Evolutionary conservation across 441 rosid genomes (phyloP).

Genomic region (Biscutella laevigata): DNA sequence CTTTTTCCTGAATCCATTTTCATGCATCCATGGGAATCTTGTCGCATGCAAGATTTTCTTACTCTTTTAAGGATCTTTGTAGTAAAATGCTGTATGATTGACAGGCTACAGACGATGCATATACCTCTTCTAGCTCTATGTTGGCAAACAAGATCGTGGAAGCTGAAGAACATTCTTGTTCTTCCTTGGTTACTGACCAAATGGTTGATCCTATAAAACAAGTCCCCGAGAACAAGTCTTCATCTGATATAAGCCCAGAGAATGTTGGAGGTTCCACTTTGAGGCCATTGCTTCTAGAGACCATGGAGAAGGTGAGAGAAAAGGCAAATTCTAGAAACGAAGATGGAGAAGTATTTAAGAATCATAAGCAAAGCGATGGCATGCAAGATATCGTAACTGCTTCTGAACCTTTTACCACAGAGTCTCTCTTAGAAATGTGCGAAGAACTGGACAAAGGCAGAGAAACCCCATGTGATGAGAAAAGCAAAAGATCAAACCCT

Average conservation of each 20-base stretch:
- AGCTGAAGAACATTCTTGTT: constrained; percentile 30
- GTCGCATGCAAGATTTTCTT: background rate
- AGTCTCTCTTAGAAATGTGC: constrained; percentile 31
- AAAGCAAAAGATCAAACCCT: constrained; percentile 21
- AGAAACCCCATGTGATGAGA: constrained; percentile 13
- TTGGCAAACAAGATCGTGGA: constrained; percentile 22
- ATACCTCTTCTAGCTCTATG: constrained; percentile 23
- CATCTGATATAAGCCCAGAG: constrained; percentile 22
- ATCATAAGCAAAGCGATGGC: constrained; percentile 11
- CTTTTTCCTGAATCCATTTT: background rate
- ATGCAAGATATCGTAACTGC: constrained; percentile 18
- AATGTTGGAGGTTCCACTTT: constrained; percentile 18
- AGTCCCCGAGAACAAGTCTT: constrained; percentile 15
- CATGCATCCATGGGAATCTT: background rate
- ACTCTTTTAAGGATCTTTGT: background rate
- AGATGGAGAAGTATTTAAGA: constrained; percentile 28
- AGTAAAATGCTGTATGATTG: constrained; percentile 12
- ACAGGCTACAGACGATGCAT: constrained; percentile 33
- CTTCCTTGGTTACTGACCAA: constrained; percentile 24
- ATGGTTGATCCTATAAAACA: constrained; percentile 28
- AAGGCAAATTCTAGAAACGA: constrained; percentile 17
- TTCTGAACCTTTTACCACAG: constrained; percentile 32
- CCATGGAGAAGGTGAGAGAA: constrained; percentile 20
- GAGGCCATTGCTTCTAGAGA: constrained; percentile 26
- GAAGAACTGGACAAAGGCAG: constrained; percentile 27